Evolutionary conservation across 306 rosid genomes (phyloP).

Genomic region (Betula pendula): DNA sequence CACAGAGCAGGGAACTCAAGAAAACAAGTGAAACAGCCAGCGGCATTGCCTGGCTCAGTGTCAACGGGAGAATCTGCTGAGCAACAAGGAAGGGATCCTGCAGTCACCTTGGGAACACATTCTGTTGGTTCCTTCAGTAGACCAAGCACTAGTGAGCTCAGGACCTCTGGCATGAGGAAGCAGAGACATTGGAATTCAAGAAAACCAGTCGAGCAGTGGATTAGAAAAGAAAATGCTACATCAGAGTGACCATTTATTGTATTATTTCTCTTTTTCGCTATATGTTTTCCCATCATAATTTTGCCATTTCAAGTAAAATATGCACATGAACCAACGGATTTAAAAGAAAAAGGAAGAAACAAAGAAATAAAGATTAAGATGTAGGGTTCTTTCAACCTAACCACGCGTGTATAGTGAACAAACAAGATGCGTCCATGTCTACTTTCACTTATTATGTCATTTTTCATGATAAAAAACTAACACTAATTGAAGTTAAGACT

Average conservation of each 20-base stretch:
- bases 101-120: slow-evolving; percentile 30
- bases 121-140: slow-evolving; percentile 18
- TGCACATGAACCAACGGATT: background rate
- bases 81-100: slow-evolving; percentile 37
- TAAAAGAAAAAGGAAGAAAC: background rate
- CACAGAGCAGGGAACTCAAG: slow-evolving; percentile 15
- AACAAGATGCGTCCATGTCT: too few species aligned
- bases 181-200: slow-evolving; percentile 39
- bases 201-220: slow-evolving; percentile 61
- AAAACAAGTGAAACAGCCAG: slow-evolving; percentile 37
- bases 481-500: too few species aligned
- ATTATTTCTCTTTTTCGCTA: background rate
- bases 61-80: slow-evolving; percentile 36
- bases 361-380: background rate
- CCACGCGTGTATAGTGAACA: too few species aligned
- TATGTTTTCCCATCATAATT: background rate
- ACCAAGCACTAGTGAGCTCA: slow-evolving; percentile 38
- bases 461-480: too few species aligned
- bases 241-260: slow-evolving; percentile 13
- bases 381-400: too few species aligned
- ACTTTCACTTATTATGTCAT: too few species aligned
- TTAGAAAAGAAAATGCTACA: slow-evolving; percentile 45
- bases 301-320: background rate
- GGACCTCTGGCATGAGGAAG: slow-evolving; percentile 32
- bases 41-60: slow-evolving; percentile 16